Evolutionary conservation across 1,284 basidiomycete genomes (phyloP).

Genomic region (Apiotrichum sp.): DNA sequence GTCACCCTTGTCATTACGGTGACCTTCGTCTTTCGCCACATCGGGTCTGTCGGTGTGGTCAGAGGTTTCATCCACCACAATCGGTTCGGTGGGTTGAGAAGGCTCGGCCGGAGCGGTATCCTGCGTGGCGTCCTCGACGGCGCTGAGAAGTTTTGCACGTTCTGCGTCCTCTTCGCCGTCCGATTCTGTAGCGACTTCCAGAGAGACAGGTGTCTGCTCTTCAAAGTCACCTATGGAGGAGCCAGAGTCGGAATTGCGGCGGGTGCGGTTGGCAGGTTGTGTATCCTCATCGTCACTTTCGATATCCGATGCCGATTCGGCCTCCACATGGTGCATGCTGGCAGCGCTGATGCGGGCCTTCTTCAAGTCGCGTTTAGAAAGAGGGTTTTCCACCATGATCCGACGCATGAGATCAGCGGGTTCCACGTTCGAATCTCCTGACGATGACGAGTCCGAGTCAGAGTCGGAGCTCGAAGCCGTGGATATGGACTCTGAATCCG

Average conservation of each 20-base stretch:
- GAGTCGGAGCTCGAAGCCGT: constrained; percentile 2
- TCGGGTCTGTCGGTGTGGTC: neutral
- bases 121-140: constrained; percentile 1
- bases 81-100: neutral
- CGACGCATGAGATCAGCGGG: constrained; percentile 21
- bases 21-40: no score
- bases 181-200: neutral
- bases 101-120: neutral
- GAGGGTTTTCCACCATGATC: constrained; percentile 25
- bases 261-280: neutral
- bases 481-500: constrained; percentile 10
- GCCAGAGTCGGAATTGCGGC: no score
- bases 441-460: constrained; percentile 5
- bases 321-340: constrained; percentile 23
- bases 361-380: constrained; percentile 23
- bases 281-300: constrained; percentile 18
- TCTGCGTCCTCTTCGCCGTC: constrained; percentile 17
- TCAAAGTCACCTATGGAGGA: constrained; percentile 36
- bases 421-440: constrained; percentile 6
- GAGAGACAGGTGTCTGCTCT: constrained; percentile 11
- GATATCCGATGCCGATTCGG: constrained; percentile 11
- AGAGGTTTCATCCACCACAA: neutral
- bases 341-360: constrained; percentile 29
- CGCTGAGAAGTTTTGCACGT: neutral
- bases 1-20: no score